A percentile compares a stretch with the other conserved stretches of the same genome.
These are phyloP conservation scores for Salvia hispanica DNA, from an alignment of 257 asterid genomes.

Conservation along the genomic window DNA sequence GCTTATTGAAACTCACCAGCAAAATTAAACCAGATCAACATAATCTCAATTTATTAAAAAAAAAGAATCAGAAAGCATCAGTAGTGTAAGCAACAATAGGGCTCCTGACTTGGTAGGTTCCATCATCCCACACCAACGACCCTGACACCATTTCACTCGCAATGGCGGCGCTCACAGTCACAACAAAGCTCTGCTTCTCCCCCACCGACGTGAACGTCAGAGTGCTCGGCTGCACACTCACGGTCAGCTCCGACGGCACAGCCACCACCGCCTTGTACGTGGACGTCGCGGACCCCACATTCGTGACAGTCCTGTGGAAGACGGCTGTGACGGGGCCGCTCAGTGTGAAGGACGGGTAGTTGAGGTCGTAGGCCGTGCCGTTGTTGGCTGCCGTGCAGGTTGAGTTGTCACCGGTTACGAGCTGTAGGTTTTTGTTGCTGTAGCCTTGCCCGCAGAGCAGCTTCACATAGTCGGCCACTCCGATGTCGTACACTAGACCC, in stretches of 20 bases:
- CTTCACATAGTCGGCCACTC: slow-evolving; percentile 48
- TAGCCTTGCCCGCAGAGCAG: slow-evolving; percentile 72
- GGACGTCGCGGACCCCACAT: slow-evolving; percentile 59
- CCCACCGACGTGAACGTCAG: slow-evolving; percentile 49
- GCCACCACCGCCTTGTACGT: slow-evolving; percentile 41
- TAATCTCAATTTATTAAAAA: too few species aligned
- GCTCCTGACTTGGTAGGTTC: slow-evolving; percentile 54
- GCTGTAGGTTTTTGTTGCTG: slow-evolving; percentile 38
- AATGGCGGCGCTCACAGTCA: slow-evolving; percentile 35
- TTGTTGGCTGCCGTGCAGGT: slow-evolving; percentile 46
- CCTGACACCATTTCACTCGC: slow-evolving; percentile 32
- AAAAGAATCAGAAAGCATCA: too few species aligned
- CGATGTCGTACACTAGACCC: slow-evolving; percentile 59
- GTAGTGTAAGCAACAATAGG: slow-evolving; percentile 46
- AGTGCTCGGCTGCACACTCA: slow-evolving; percentile 42
- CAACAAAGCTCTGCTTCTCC: slow-evolving; percentile 42
- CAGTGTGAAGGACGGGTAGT: slow-evolving; percentile 57
- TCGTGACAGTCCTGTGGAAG: slow-evolving; percentile 55
- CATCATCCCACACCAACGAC: slow-evolving; percentile 61
- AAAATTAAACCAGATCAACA: too few species aligned
- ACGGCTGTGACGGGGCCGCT: background rate
- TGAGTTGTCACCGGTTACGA: slow-evolving; percentile 48
- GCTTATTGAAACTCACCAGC: too few species aligned
- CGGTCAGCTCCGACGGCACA: slow-evolving; percentile 24
- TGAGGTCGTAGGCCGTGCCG: slow-evolving; percentile 51